These are phyloP conservation scores for Bertia moriformis DNA, from an alignment of 2,329 filamentous ascomycete species.

Conservation along the genomic window DNA sequence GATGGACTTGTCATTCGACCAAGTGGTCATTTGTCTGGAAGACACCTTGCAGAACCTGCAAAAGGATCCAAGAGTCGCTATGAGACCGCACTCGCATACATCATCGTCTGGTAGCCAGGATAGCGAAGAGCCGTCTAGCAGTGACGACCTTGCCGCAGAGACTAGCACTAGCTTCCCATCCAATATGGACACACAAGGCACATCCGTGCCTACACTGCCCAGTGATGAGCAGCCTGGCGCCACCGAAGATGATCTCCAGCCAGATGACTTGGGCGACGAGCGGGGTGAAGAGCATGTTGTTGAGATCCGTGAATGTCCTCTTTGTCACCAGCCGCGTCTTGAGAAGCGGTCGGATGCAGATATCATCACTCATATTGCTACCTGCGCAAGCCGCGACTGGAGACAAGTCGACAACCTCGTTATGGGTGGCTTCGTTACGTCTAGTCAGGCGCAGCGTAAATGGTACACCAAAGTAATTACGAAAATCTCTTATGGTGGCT, in stretches of 20 bases:
- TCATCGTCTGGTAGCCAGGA: conserved; percentile 22
- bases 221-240: conserved; percentile 50
- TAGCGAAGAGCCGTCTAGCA: background rate
- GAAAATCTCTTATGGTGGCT: conserved; percentile 93
- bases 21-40: conserved; percentile 85
- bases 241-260: conserved; percentile 48
- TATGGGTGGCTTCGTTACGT: conserved; percentile 94
- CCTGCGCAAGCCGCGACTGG: conserved; percentile 95
- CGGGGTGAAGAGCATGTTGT: conserved; percentile 82
- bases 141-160: conserved; percentile 1
- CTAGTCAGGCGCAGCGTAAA: conserved; percentile 91
- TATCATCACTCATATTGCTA: conserved; percentile 96
- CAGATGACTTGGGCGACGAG: conserved; percentile 30
- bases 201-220: conserved; percentile 22
- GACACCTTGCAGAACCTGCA: conserved; percentile 61
- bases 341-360: conserved; percentile 92
- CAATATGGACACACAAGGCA: background rate
- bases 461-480: conserved; percentile 99
- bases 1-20: conserved; percentile 69
- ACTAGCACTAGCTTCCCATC: background rate
- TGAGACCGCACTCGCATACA: conserved; percentile 31
- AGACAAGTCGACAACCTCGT: conserved; percentile 91
- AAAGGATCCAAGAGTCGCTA: conserved; percentile 25
- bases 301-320: conserved; percentile 88
- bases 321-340: conserved; percentile 90